phyloP scores from a whole-genome alignment of 75 land plant genomes.

The Picea glauca region DNA sequence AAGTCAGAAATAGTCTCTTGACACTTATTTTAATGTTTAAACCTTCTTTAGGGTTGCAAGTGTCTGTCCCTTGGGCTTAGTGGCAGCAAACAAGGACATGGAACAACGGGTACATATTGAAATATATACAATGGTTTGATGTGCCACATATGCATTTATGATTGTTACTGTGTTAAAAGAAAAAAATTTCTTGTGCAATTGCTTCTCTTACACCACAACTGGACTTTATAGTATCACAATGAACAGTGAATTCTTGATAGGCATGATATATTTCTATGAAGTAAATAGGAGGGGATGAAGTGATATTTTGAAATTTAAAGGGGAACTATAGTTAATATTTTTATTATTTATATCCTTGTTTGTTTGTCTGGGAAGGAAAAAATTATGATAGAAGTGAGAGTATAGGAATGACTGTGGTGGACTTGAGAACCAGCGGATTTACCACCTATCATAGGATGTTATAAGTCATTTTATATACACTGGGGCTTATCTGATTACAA shows the following conservation, averaged over 20 bases:
- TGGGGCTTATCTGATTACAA: too few relatives aligned
- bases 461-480: too few relatives aligned
- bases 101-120: conserved; percentile 74
- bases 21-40: conserved; percentile 1
- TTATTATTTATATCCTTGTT: too few relatives aligned
- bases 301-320: conserved; percentile 2
- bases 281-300: neutral
- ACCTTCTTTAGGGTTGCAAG: conserved; percentile 50
- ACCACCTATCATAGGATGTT: too few relatives aligned
- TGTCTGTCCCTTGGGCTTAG: conserved; percentile 73
- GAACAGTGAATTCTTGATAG: neutral
- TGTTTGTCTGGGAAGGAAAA: too few relatives aligned
- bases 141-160: neutral
- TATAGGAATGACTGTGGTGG: too few relatives aligned
- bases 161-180: neutral
- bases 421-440: too few relatives aligned
- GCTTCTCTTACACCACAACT: neutral
- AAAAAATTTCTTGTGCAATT: neutral
- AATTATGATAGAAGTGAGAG: too few relatives aligned
- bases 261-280: neutral
- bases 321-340: neutral
- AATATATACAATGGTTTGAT: neutral
- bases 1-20: neutral
- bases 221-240: neutral
- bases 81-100: conserved; percentile 52